phyloP scores from a whole-genome alignment of 164 flowering plant species.

The Litsea cubeba region DNA sequence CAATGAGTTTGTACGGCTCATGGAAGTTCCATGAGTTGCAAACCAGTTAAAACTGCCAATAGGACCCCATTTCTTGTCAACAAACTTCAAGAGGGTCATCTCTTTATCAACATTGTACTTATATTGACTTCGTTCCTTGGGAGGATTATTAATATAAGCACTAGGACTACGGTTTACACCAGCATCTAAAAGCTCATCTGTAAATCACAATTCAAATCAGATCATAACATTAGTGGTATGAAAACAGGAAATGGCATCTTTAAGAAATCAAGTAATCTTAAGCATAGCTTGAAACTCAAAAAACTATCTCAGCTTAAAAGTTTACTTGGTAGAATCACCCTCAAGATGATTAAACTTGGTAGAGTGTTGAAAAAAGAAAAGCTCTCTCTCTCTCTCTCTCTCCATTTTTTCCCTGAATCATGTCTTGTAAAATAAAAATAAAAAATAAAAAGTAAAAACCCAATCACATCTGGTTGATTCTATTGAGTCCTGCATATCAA shows the following conservation, averaged over 20 bases:
- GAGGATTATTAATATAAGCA: slow-evolving; percentile 90
- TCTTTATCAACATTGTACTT: slow-evolving; percentile 93
- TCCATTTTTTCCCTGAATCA: too few relatives aligned
- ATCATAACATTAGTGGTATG: neutral
- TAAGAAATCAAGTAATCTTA: neutral
- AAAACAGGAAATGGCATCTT: neutral
- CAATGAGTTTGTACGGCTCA: slow-evolving; percentile 94
- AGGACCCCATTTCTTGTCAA: slow-evolving; percentile 93
- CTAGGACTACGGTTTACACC: slow-evolving; percentile 96
- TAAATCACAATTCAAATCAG: slow-evolving; percentile 13
- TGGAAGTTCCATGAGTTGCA: slow-evolving; percentile 99
- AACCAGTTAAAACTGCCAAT: slow-evolving; percentile 98
- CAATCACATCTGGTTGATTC: too few relatives aligned
- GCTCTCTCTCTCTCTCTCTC: too few relatives aligned
- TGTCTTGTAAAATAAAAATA: too few relatives aligned
- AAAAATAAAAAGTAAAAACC: too few relatives aligned
- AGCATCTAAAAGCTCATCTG: slow-evolving; percentile 89
- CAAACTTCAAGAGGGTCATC: slow-evolving; percentile 96
- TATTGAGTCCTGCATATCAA: too few relatives aligned
- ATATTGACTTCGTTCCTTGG: slow-evolving; percentile 70
- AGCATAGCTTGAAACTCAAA: too few relatives aligned
- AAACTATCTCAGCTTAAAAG: too few relatives aligned
- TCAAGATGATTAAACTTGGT: too few relatives aligned
- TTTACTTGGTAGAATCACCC: too few relatives aligned
- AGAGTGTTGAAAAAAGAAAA: too few relatives aligned